Conservation (phyloP, 352 stramenopile species). For the Phytopythium vexans region DNA sequence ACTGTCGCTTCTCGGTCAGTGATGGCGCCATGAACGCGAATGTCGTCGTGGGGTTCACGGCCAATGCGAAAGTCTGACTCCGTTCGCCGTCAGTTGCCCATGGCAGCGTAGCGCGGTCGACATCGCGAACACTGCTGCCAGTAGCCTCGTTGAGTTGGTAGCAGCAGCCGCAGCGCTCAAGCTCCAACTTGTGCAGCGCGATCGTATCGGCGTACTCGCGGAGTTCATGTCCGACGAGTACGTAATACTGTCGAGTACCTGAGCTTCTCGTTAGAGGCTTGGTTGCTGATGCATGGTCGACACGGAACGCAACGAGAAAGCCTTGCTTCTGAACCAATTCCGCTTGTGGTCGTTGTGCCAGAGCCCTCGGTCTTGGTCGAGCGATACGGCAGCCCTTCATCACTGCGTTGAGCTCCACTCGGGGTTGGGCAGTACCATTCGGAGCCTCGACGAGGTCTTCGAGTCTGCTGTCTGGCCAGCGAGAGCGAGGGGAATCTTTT, state of each 20-base stretch:
- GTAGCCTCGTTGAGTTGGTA: slow-evolving; percentile 16
- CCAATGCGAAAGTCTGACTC: slow-evolving; percentile 37
- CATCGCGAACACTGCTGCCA: slow-evolving; percentile 15
- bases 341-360: slow-evolving; percentile 2
- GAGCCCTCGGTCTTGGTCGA: background rate
- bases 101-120: background rate
- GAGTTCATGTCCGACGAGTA: slow-evolving; percentile 26
- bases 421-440: too few species aligned
- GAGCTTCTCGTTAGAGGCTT: background rate
- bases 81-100: slow-evolving; percentile 19
- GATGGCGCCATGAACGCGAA: slow-evolving; percentile 41
- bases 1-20: slow-evolving; percentile 40
- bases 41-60: slow-evolving; percentile 8
- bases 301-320: slow-evolving; percentile 19
- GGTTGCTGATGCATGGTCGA: background rate
- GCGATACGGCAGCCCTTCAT: too few species aligned
- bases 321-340: slow-evolving; percentile 33
- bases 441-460: too few species aligned
- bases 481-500: too few species aligned
- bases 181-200: slow-evolving; percentile 12
- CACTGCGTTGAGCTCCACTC: too few species aligned
- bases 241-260: slow-evolving; percentile 25
- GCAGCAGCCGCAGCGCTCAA: slow-evolving; percentile 4
- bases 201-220: slow-evolving; percentile 34
- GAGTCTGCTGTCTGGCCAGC: too few species aligned